Conservation (phyloP, 176 grass and related monocot genomes). For the Musa troglodytarum region DNA sequence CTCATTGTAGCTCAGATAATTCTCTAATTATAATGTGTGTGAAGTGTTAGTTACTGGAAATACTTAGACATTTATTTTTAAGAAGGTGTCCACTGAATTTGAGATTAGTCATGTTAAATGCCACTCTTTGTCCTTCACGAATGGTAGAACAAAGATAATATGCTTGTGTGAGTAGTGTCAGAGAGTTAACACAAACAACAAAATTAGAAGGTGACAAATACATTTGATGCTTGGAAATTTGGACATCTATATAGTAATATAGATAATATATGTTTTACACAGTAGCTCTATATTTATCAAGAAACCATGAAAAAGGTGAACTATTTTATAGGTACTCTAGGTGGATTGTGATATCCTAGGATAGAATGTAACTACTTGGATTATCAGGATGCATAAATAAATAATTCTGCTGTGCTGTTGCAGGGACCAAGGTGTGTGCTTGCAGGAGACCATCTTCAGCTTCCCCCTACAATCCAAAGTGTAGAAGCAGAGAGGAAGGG, state of each 20-base stretch:
- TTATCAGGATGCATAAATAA: background rate
- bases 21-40: too few species aligned
- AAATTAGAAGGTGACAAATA: background rate
- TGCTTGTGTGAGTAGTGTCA: background rate
- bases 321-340: background rate
- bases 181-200: background rate
- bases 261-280: background rate
- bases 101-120: too few species aligned
- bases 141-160: too few species aligned
- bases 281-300: background rate
- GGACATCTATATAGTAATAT: background rate
- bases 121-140: too few species aligned
- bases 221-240: background rate
- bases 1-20: too few species aligned
- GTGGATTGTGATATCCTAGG: background rate
- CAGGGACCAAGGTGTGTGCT: slow-evolving; percentile 82
- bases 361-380: background rate
- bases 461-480: slow-evolving; percentile 91
- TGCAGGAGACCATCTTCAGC: slow-evolving; percentile 92
- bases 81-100: too few species aligned
- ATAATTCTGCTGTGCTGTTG: background rate
- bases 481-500: slow-evolving; percentile 86
- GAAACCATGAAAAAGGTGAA: background rate
- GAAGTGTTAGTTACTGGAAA: too few species aligned
- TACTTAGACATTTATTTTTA: too few species aligned